phyloP scores from a whole-genome alignment of 2,329 filamentous ascomycete species.

The Tolypocladium nubicola region DNA sequence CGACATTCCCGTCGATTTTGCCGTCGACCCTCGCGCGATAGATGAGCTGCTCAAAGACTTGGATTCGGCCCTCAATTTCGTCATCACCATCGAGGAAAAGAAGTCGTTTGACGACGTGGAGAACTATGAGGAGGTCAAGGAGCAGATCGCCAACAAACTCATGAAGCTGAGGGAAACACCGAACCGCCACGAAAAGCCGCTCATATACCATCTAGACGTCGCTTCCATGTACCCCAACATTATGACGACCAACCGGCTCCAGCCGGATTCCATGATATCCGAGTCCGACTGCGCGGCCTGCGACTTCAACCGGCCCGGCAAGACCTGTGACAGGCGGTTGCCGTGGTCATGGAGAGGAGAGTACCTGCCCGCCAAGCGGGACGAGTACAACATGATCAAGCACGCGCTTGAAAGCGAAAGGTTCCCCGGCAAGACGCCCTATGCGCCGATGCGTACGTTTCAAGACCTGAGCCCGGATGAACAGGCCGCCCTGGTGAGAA shows the following conservation, averaged over 20 bases:
- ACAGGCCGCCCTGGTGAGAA: slow-evolving; percentile 69
- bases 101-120: slow-evolving; percentile 69
- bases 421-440: slow-evolving; percentile 72
- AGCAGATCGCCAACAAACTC: slow-evolving; percentile 65
- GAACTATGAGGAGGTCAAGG: slow-evolving; percentile 77
- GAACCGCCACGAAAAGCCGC: slow-evolving; percentile 71
- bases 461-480: slow-evolving; percentile 75
- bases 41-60: slow-evolving; percentile 82
- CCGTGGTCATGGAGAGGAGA: slow-evolving; percentile 99
- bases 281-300: slow-evolving; percentile 95
- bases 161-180: slow-evolving; percentile 68
- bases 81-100: slow-evolving; percentile 73
- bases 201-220: slow-evolving; percentile 97
- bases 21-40: slow-evolving; percentile 76
- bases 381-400: slow-evolving; percentile 99
- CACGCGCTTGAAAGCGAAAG: slow-evolving; percentile 84
- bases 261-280: slow-evolving; percentile 97
- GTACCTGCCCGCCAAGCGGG: slow-evolving; percentile 87
- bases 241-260: slow-evolving; percentile 97
- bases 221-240: slow-evolving; percentile 99
- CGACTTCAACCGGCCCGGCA: slow-evolving; percentile 95
- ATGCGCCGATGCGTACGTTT: slow-evolving; percentile 61
- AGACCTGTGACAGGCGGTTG: slow-evolving; percentile 88
- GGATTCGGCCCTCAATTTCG: slow-evolving; percentile 82
- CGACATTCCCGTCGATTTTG: slow-evolving; percentile 91